These are phyloP conservation scores for Penicillium sp. DNA, from an alignment of 2,329 filamentous ascomycete genomes.

Conservation along the genomic window DNA sequence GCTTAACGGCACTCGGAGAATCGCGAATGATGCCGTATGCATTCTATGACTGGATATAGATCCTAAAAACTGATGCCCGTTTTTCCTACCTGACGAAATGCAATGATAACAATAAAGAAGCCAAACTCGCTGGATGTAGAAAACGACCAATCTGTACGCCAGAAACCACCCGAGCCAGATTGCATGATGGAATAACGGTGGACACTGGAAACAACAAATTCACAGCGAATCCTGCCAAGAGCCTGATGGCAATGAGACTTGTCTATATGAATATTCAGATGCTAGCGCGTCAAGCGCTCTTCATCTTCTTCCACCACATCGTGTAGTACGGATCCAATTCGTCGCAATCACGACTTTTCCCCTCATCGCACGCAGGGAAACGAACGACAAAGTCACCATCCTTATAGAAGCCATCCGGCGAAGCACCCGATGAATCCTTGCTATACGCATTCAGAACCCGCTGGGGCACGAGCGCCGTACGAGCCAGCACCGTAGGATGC, in stretches of 20 bases:
- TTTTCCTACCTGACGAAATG: conserved; percentile 16
- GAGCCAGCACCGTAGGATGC: conserved; percentile 94
- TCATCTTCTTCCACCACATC: conserved; percentile 42
- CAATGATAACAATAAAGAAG: conserved; percentile 8
- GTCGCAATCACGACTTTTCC: conserved; percentile 62
- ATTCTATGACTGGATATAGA: conserved; percentile 20
- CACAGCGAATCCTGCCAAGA: too few species aligned
- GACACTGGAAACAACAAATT: not conserved
- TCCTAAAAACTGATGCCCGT: conserved; percentile 19
- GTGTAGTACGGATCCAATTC: conserved; percentile 64
- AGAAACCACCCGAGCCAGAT: conserved; percentile 10
- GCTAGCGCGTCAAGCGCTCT: conserved; percentile 18
- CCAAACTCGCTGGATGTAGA: conserved; percentile 18
- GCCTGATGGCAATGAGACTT: not conserved
- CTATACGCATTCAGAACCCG: conserved; percentile 79
- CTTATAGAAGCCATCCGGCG: conserved; percentile 66
- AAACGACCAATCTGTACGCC: conserved; percentile 10
- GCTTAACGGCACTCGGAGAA: not conserved
- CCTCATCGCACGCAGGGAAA: conserved; percentile 69
- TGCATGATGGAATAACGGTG: not conserved
- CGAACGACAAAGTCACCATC: conserved; percentile 83
- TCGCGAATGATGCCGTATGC: conserved; percentile 9
- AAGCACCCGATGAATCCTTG: conserved; percentile 41
- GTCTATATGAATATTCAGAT: not conserved
- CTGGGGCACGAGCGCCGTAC: conserved; percentile 87